Percentiles rank a stretch among this genome's conserved stretches.
Conservation (phyloP, 257 asterid genomes). For the Thymus quinquecostatus region DNA sequence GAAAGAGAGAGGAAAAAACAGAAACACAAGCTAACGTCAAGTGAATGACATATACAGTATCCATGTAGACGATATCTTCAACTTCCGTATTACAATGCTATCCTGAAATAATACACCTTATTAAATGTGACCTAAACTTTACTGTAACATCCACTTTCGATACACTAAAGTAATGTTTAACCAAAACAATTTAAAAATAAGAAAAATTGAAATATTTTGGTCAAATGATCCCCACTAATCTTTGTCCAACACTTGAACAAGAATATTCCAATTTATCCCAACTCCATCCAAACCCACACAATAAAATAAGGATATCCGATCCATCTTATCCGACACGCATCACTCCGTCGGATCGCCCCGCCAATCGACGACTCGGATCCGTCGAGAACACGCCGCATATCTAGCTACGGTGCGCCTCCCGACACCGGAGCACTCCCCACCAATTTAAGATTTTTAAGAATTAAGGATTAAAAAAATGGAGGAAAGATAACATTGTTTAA, state of each 20-base stretch:
- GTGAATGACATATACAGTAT: too few relatives aligned
- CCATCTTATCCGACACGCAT: conserved; percentile 18
- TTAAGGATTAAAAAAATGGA: not conserved
- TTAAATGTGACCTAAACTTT: too few relatives aligned
- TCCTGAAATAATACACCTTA: too few relatives aligned
- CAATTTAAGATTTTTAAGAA: not conserved
- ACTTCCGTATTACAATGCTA: too few relatives aligned
- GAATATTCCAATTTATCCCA: conserved; percentile 30
- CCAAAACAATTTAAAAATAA: too few relatives aligned
- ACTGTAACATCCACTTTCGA: too few relatives aligned
- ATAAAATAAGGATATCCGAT: conserved; percentile 1
- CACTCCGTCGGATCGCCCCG: not conserved
- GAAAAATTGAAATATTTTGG: not conserved
- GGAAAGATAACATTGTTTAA: conserved; percentile 51
- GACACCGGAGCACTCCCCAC: conserved; percentile 16
- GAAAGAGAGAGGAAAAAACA: too few relatives aligned
- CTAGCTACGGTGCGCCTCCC: conserved; percentile 14
- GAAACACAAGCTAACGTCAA: too few relatives aligned
- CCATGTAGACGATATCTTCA: too few relatives aligned
- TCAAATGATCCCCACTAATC: conserved; percentile 25
- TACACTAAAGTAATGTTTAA: too few relatives aligned
- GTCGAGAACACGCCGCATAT: not conserved
- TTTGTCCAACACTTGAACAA: conserved; percentile 27
- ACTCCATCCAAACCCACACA: not conserved
- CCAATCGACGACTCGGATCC: not conserved